Evolutionary conservation across 129 eudicot species (phyloP).

Genomic region (Flaveria ramosissima): DNA sequence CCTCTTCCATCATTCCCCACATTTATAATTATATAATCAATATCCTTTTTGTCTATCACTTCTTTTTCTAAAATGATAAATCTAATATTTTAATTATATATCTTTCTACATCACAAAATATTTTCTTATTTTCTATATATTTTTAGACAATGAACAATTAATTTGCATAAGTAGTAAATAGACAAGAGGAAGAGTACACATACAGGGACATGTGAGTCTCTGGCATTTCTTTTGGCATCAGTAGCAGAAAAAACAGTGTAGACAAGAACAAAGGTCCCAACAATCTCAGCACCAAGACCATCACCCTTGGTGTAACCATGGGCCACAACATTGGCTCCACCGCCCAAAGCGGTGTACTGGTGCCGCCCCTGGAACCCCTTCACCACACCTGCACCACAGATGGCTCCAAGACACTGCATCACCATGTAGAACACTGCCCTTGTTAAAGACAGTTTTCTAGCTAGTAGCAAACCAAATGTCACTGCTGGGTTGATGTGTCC

Average conservation of each 20-base stretch:
- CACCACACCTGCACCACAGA: conserved; percentile 92
- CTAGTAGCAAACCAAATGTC: conserved; percentile 83
- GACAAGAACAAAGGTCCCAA: conserved; percentile 81
- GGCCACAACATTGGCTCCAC: conserved; percentile 76
- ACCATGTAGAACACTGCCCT: conserved; percentile 82
- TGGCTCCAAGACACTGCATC: conserved; percentile 94
- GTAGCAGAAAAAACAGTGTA: conserved; percentile 91
- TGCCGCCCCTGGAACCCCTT: conserved; percentile 65
- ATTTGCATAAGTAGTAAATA: neutral
- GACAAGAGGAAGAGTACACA: conserved; percentile 30
- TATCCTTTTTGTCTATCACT: neutral
- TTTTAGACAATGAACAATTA: conserved; percentile 1
- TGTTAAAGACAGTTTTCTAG: conserved; percentile 75
- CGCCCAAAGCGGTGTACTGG: conserved; percentile 48
- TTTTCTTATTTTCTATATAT: neutral
- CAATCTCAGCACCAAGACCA: conserved; percentile 81
- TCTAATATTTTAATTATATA: neutral
- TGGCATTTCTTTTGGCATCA: conserved; percentile 95
- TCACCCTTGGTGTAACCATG: conserved; percentile 93
- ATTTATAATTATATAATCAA: neutral
- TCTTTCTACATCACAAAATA: neutral
- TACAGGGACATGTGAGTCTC: conserved; percentile 98
- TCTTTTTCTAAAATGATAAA: neutral
- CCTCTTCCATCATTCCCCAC: conserved; percentile 23
- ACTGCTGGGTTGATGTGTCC: conserved; percentile 97